Conservation (phyloP, 768 basidiomycete genomes). For the Auriscalpium vulgare region DNA sequence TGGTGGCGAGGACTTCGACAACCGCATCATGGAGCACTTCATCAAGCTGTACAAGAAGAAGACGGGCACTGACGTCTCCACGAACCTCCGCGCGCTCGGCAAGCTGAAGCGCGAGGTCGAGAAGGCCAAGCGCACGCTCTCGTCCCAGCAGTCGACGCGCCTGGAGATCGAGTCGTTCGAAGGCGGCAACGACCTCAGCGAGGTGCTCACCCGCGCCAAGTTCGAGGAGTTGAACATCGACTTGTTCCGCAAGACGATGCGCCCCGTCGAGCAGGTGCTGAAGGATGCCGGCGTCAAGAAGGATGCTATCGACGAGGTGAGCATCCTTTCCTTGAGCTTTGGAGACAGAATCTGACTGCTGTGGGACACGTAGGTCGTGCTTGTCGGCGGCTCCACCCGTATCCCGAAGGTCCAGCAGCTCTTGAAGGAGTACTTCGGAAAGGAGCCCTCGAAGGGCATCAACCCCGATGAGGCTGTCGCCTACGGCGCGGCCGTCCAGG, state of each 20-base stretch:
- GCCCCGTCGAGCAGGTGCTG: constrained; percentile 97
- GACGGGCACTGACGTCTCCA: constrained; percentile 39
- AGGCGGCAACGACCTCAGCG: constrained; percentile 93
- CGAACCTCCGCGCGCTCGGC: constrained; percentile 43
- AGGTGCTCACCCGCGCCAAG: constrained; percentile 95
- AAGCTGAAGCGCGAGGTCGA: constrained; percentile 40
- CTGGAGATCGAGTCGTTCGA: constrained; percentile 97
- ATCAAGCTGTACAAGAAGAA: constrained; percentile 50
- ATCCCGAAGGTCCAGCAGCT: constrained; percentile 99
- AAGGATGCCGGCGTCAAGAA: constrained; percentile 99
- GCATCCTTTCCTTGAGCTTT: constrained; percentile 9
- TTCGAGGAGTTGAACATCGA: constrained; percentile 99
- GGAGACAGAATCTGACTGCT: background rate
- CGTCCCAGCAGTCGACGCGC: constrained; percentile 83
- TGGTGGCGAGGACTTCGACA: constrained; percentile 52
- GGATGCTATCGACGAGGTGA: constrained; percentile 86
- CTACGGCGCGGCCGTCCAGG: constrained; percentile 97
- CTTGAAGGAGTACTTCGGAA: constrained; percentile 94
- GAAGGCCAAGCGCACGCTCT: constrained; percentile 65
- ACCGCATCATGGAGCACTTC: constrained; percentile 42
- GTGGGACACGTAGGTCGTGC: constrained; percentile 48
- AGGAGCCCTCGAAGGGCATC: constrained; percentile 96
- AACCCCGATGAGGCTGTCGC: constrained; percentile 99
- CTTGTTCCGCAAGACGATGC: constrained; percentile 99
- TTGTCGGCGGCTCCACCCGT: constrained; percentile 97